phyloP scores from a whole-genome alignment of 2,329 filamentous ascomycete genomes.

The Zopfia rhizophila region DNA sequence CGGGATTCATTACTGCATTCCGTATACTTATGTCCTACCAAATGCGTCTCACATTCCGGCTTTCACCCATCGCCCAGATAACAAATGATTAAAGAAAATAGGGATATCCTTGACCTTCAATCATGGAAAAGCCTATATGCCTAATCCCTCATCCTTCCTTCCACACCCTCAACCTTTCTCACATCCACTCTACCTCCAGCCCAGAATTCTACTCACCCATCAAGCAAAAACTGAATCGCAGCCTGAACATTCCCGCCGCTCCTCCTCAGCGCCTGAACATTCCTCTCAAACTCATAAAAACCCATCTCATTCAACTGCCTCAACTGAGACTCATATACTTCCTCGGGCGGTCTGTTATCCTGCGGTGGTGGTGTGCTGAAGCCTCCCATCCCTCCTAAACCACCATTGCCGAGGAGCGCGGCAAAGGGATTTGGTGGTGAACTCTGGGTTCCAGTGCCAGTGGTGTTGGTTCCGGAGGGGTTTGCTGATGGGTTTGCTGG shows the following conservation, averaged over 20 bases:
- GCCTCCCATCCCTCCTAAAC: constrained; percentile 49
- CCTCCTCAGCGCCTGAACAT: constrained; percentile 85
- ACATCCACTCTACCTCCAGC: too few species aligned
- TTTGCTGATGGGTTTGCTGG: too few species aligned
- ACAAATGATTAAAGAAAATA: too few species aligned
- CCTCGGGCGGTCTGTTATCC: constrained; percentile 91
- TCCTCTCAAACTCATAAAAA: constrained; percentile 95
- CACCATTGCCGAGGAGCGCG: constrained; percentile 57
- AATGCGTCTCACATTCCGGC: too few species aligned
- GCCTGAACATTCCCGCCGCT: constrained; percentile 95
- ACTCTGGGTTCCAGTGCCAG: constrained; percentile 44
- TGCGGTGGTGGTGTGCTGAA: constrained; percentile 62
- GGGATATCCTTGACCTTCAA: too few species aligned
- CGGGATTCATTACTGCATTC: too few species aligned
- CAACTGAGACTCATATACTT: constrained; percentile 89
- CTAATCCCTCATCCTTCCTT: too few species aligned
- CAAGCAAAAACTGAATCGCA: constrained; percentile 77
- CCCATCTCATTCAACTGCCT: constrained; percentile 98
- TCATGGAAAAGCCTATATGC: too few species aligned
- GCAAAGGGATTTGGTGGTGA: constrained; percentile 52
- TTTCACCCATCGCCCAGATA: too few species aligned
- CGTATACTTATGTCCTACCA: too few species aligned
- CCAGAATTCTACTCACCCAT: too few species aligned
- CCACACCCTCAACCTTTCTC: too few species aligned
- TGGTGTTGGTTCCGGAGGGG: constrained; percentile 54